These are phyloP conservation scores for Clavariopsis aquatica DNA, from an alignment of 495 filamentous ascomycete genomes.

Conservation along the genomic window DNA sequence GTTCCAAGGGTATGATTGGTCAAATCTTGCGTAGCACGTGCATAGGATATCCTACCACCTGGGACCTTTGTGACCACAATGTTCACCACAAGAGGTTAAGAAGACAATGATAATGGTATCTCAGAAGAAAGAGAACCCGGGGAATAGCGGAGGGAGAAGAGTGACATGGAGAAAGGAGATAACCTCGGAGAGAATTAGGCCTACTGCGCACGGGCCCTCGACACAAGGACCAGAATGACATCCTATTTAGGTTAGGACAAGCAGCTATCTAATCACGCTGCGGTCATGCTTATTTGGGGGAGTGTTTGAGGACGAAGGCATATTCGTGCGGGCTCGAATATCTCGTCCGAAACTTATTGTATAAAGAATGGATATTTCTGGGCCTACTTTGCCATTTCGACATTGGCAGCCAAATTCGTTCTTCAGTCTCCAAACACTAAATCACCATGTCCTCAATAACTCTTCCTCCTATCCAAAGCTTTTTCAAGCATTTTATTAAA, in stretches of 20 bases:
- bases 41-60: not conserved
- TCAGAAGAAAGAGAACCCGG: not conserved
- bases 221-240: not conserved
- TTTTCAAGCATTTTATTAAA: not conserved
- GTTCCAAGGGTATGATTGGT: no score
- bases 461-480: slow-evolving; percentile 4
- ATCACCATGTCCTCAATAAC: not conserved
- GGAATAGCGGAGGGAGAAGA: not conserved
- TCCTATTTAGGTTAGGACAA: not conserved
- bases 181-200: not conserved
- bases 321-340: not conserved
- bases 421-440: not conserved
- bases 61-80: not conserved
- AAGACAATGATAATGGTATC: not conserved
- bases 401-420: no score
- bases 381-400: no score
- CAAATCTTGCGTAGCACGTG: no score
- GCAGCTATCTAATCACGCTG: no score
- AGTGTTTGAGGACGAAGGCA: not conserved
- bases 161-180: not conserved
- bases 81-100: not conserved
- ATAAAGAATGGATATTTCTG: not conserved
- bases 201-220: not conserved
- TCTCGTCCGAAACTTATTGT: not conserved
- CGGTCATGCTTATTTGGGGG: no score